Evolutionary conservation across 2,329 filamentous ascomycete genomes (phyloP), one percentile per base, ranked within the genome.

Genomic region (Botryosphaeria dothidea): DNA sequence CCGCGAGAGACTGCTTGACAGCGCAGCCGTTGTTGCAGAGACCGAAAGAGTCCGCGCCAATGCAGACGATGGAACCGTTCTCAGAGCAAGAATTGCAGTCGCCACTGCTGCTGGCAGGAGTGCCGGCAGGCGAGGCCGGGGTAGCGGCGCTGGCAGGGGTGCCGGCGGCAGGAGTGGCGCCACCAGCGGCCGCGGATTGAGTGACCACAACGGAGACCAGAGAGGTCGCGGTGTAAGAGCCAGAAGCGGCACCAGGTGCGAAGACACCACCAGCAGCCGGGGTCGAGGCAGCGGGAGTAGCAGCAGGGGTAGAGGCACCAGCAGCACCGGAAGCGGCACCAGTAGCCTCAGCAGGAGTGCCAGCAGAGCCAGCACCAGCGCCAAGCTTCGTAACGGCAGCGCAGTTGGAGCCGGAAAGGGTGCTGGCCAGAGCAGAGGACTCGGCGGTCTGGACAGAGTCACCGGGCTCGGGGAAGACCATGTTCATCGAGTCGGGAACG

Each of bases 381-480:
- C 74, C 75, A 64, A 75, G 65, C 58, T 69, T 68, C n/a, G 69
- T 72, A 66, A 71, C 68, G 11, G 66, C 57, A 34, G 69, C 68
- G 54, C 74, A 74, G 31, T n/a, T 62, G 8, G 71, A 60, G 0
- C 71, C 70, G 57, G 77, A 74, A 1, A 75, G 76, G 52, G 75
- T 70, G 31, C 68, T 68, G 9, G 71, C 70, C 13, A 66, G 73
- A 67, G 81, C 80, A n/a, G 82, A 74, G 41, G 72, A 77, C 43
- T 78, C 72, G 49, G 76, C 72, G 0, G 75, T 77, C 65, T 88
- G 84, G 6, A 86, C 81, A 5, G 82, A 84, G 1, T 81, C 67
- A 56, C 92, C 92, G 0, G 91, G 85, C 68, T 90, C 80, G 7
- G 90, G 89, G 80, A 89, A 94, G n/a, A 80, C 74, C 67, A 90